These are phyloP conservation scores for Aspergillus sp. DNA, from an alignment of 2,329 filamentous ascomycete species.

Conservation along the genomic window DNA sequence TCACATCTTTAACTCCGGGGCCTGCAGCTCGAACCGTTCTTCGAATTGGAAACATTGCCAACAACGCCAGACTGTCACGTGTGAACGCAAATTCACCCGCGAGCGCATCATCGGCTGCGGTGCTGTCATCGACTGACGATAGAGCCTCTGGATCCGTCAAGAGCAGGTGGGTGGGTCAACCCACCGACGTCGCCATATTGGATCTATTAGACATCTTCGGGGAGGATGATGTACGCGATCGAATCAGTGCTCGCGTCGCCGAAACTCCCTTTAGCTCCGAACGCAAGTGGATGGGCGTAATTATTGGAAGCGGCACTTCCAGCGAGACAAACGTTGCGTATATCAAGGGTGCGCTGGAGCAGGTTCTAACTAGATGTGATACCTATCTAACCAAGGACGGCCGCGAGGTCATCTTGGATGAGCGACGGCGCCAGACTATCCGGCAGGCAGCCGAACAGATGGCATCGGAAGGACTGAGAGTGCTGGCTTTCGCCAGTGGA, in stretches of 20 bases:
- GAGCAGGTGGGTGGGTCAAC: conserved; percentile 94
- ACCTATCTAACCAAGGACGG: conserved; percentile 86
- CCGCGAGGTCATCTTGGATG: conserved; percentile 80
- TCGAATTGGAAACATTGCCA: conserved; percentile 92
- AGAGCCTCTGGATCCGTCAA: conserved; percentile 61
- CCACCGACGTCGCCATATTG: conserved; percentile 95
- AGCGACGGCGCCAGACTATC: conserved; percentile 70
- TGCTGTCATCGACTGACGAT: conserved; percentile 80
- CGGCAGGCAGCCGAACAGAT: conserved; percentile 78
- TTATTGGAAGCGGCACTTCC: conserved; percentile 60
- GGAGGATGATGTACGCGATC: conserved; percentile 86
- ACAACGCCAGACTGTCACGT: conserved; percentile 81
- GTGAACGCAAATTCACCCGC: conserved; percentile 68
- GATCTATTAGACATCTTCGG: conserved; percentile 88
- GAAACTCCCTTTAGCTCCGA: conserved; percentile 97
- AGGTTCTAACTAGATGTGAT: conserved; percentile 81
- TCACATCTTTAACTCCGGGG: conserved; percentile 59
- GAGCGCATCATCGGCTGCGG: conserved; percentile 69
- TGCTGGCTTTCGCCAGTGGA: conserved; percentile 91
- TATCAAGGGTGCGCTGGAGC: conserved; percentile 92
- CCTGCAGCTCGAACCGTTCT: conserved; percentile 76
- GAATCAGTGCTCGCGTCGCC: conserved; percentile 74
- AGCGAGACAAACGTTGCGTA: conserved; percentile 72
- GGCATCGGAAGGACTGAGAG: conserved; percentile 84
- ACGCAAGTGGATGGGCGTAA: conserved; percentile 98